Evolutionary conservation across 805 yeast genomes (phyloP), one percentile per base, ranked within the genome.

Genomic region (Priceomyces medius): DNA sequence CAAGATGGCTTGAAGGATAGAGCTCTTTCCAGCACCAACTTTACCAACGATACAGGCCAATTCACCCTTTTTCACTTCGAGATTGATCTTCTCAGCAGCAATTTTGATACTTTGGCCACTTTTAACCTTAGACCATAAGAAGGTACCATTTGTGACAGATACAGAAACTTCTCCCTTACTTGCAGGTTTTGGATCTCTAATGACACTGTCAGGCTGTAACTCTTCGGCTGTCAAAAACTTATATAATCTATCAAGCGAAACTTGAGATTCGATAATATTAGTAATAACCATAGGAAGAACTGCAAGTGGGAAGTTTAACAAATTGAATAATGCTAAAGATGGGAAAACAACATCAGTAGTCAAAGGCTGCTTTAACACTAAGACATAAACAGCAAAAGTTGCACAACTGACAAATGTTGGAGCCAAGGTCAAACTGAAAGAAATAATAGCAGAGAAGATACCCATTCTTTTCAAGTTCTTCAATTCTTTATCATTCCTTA

Each of bases 261-360:
- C 91, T 63, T 88, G 85, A 2, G 97, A 88, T 62, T 93, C 99
- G 46, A 95, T 83, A 37, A 88, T 66, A 35, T 86, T 74, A 13
- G 96, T 83, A 47, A 93, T 80, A 12, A 91, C 90, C 79, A 81
- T 86, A 32, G 99, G 99, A 48, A 93, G 76, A 29, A 88, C 88
- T 8, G 95, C 90, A 48, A 93, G 74, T 34, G 99, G 99, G 79
- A 93, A 93, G 0, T 85, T 76, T 45, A 93, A 75, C 58, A 93
- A 70, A 61, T 91, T 93, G 73, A 91, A 93, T 39, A 90, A 73
- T 6, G 97, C 76, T 42, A 88, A 73, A 2, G 97, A 95, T 20
- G 97, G 89, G 71, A 91, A 86, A 4, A 93, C 97, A 47, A 90
- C 74, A 51, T 93, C 98, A 1, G 97, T 85, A 1, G 91, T 77